phyloP scores from a whole-genome alignment of 176 grass and related monocot genomes.

The Pontederia crassipes region DNA sequence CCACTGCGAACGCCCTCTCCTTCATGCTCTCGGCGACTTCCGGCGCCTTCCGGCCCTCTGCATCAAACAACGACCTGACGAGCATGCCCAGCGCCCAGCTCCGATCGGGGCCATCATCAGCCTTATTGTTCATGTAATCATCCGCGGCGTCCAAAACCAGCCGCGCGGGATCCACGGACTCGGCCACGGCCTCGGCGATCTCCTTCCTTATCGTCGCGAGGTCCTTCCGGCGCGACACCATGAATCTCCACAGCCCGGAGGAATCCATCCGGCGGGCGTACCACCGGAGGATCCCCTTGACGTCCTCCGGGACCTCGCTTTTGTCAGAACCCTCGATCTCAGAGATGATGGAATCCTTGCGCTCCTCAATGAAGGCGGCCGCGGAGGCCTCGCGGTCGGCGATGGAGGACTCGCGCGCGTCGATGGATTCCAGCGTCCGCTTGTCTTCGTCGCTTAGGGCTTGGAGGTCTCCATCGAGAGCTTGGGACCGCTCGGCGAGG shows the following conservation, averaged over 20 bases:
- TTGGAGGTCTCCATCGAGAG: conserved; percentile 37
- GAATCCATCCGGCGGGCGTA: conserved; percentile 71
- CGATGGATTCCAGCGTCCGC: conserved; percentile 33
- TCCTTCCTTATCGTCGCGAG: conserved; percentile 31
- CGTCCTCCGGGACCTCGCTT: conserved; percentile 19
- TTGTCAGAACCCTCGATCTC: conserved; percentile 27
- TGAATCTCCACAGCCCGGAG: conserved; percentile 43
- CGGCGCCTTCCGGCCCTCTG: conserved; percentile 30
- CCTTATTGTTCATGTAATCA: conserved; percentile 32
- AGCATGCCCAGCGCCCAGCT: conserved; percentile 57
- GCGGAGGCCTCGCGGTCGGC: conserved; percentile 19
- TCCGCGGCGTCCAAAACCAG: conserved; percentile 50
- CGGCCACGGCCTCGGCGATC: conserved; percentile 32
- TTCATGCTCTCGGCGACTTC: conserved; percentile 47
- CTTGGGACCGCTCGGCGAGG: conserved; percentile 40
- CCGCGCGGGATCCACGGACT: conserved; percentile 47
- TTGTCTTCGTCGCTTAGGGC: conserved; percentile 21
- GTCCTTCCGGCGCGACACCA: conserved; percentile 34
- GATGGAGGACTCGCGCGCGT: conserved; percentile 33
- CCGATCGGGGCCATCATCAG: conserved; percentile 23
- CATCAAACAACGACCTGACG: conserved; percentile 36
- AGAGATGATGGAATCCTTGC: conserved; percentile 22
- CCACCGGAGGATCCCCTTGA: conserved; percentile 50
- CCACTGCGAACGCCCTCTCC: conserved; percentile 45
- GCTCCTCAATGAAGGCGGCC: conserved; percentile 6